These are phyloP conservation scores for Candida smagusa DNA, from an alignment of 1,139 yeast genomes.

Conservation along the genomic window DNA sequence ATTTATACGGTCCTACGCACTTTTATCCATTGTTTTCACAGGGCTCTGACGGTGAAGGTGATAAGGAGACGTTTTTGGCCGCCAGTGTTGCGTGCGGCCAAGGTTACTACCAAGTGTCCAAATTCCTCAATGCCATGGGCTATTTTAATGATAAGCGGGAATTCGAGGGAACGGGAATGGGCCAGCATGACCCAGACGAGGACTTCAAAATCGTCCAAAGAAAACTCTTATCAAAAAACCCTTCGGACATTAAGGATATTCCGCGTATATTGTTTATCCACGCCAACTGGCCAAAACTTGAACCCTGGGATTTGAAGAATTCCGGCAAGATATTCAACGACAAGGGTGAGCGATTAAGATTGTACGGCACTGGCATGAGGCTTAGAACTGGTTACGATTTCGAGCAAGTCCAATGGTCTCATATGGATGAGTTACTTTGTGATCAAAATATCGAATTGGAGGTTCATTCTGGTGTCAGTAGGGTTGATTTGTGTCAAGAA, in stretches of 20 bases:
- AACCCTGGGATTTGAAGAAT: slow-evolving; percentile 50
- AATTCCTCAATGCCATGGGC: slow-evolving; percentile 53
- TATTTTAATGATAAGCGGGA: slow-evolving; percentile 38
- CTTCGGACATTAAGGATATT: slow-evolving; percentile 13
- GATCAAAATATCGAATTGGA: slow-evolving; percentile 46
- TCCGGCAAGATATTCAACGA: slow-evolving; percentile 41
- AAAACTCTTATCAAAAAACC: slow-evolving; percentile 10
- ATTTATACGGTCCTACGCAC: slow-evolving; percentile 72
- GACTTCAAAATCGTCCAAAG: slow-evolving; percentile 37
- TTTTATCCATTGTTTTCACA: slow-evolving; percentile 84
- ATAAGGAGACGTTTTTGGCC: slow-evolving; percentile 83
- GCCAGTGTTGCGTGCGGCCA: slow-evolving; percentile 65
- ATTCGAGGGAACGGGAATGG: slow-evolving; percentile 68
- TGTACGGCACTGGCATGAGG: slow-evolving; percentile 55
- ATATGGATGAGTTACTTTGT: slow-evolving; percentile 57
- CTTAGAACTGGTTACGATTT: slow-evolving; percentile 54
- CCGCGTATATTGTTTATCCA: slow-evolving; percentile 58
- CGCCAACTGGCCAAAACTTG: slow-evolving; percentile 62
- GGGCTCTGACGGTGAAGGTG: slow-evolving; percentile 88
- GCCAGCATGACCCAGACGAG: slow-evolving; percentile 64
- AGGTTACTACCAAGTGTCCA: slow-evolving; percentile 66
- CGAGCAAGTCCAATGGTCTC: slow-evolving; percentile 59
- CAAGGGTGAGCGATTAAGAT: slow-evolving; percentile 45
- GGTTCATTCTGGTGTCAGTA: slow-evolving; percentile 43
- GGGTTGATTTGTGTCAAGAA: slow-evolving; percentile 47